Base-by-base conservation (phyloP, 371 early-diverging fungal species). In the Rhizopus sp. region DNA sequence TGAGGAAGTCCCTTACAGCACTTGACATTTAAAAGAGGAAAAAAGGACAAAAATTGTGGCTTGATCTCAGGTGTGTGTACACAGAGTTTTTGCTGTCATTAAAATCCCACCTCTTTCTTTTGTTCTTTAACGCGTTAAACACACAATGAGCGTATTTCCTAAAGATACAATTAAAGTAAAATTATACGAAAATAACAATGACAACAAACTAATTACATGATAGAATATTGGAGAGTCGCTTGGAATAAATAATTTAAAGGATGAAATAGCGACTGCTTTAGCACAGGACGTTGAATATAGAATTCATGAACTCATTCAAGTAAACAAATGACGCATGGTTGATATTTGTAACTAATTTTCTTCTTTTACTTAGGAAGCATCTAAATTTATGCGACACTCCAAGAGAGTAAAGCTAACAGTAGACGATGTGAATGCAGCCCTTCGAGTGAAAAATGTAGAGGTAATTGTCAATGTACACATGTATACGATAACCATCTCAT, bases 211-310 rank as follows among this genome's bases (percentile, higher is more conserved):
- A 0, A 32, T 23, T 50, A 17, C 7, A 30, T 7, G 31, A 42
- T 66, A 89, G 88, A 87, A 87, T 66, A 90, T 92, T 60, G 93
- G 97, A 46, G 95, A 98, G 70, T 87, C 96, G 1, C 81, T 93
- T 12, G 98, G 98, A 39, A 80, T 99, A n/a, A 73, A 85, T 23
- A 88, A 91, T 63, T 82, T 99, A 37, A 95, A 95, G 68, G 96
- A 96, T 59, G 93, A 94, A 61, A 94, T 93, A 5, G 88, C 97
- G 4, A 59, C 82, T 10, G 90, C 94, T 3, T 75, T 99, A 53
- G 86, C 97, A 3, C 93, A 95, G 62, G 99, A 99, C 74, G 92
- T 96, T 29, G 99, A 98, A 73, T 98, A 96, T 72, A 83, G 99
- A 42, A 71, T 99, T 38, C 91, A 98, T 67, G 97, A 99, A 73